Percentiles rank a stretch among this genome's conserved stretches.
Conservation (phyloP, 768 basidiomycete species). For the Ramaria sp. region DNA sequence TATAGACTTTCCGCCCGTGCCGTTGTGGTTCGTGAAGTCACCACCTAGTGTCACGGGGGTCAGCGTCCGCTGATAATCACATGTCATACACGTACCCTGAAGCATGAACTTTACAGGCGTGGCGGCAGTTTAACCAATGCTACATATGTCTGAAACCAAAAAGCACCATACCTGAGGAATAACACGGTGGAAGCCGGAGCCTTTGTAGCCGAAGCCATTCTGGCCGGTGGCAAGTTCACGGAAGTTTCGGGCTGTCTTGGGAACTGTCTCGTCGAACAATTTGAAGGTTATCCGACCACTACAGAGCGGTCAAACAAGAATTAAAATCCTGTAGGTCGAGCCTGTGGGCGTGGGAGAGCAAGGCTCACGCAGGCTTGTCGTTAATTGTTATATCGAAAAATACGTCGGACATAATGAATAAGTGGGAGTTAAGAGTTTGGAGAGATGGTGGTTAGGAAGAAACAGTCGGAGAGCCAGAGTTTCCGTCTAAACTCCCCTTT, state of each 20-base stretch:
- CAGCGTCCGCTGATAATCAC: neutral
- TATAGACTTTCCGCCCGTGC: constrained; percentile 78
- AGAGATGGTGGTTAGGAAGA: constrained; percentile 1
- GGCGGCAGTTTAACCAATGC: neutral
- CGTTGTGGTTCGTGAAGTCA: constrained; percentile 68
- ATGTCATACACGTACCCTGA: constrained; percentile 40
- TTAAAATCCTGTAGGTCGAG: neutral
- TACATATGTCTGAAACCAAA: neutral
- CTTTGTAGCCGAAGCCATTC: constrained; percentile 65
- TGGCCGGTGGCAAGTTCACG: constrained; percentile 76
- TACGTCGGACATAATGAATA: constrained; percentile 6
- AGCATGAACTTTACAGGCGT: constrained; percentile 51
- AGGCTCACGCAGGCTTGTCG: constrained; percentile 14
- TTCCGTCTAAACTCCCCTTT: neutral
- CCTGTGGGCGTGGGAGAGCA: neutral
- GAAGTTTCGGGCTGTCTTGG: constrained; percentile 74
- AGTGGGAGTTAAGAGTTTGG: neutral
- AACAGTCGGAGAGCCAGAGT: neutral
- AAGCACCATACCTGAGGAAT: constrained; percentile 18
- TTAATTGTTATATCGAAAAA: constrained; percentile 51
- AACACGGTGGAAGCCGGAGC: constrained; percentile 51
- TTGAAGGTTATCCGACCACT: constrained; percentile 67
- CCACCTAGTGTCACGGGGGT: constrained; percentile 32
- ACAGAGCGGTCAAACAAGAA: neutral
- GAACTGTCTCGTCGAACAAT: constrained; percentile 72